A percentile compares a stretch with the other conserved stretches of the same genome.
Conservation (phyloP, 306 rosid species). For the Alnus rubra region DNA sequence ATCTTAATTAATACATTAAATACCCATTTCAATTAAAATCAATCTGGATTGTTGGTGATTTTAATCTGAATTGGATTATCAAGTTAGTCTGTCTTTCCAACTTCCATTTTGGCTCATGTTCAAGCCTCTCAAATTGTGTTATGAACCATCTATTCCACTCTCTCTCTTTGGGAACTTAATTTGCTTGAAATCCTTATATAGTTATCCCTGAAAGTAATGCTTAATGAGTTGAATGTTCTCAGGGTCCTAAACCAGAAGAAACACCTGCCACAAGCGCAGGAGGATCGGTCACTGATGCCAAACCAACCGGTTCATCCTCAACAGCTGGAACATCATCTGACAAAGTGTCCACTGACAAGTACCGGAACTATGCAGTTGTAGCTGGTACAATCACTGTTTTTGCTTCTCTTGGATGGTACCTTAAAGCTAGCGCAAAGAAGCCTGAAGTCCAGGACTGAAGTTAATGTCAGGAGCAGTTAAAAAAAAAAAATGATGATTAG, state of each 20-base stretch:
- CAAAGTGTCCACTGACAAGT: conserved; percentile 76
- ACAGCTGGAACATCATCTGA: conserved; percentile 51
- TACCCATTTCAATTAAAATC: not conserved
- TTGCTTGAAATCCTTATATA: not conserved
- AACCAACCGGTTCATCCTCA: conserved; percentile 48
- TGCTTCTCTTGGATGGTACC: conserved; percentile 83
- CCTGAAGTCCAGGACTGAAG: conserved; percentile 84
- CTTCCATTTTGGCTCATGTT: not conserved
- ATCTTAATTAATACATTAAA: not conserved
- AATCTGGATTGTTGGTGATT: not conserved
- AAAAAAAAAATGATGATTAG: conserved; percentile 2
- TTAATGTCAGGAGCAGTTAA: not conserved
- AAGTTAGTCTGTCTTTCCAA: not conserved
- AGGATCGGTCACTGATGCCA: conserved; percentile 62
- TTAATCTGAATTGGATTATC: not conserved
- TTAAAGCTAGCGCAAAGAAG: conserved; percentile 79
- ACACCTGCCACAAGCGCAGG: conserved; percentile 45
- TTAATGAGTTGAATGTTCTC: conserved; percentile 20
- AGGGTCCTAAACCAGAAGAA: conserved; percentile 87
- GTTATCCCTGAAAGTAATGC: conserved; percentile 11
- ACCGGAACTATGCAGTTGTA: conserved; percentile 83
- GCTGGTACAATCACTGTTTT: conserved; percentile 66
- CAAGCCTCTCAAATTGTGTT: not conserved
- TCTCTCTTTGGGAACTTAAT: not conserved
- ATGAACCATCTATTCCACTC: not conserved